Conservation (phyloP, 345 rosid genomes). For the Euphorbia peplus region DNA sequence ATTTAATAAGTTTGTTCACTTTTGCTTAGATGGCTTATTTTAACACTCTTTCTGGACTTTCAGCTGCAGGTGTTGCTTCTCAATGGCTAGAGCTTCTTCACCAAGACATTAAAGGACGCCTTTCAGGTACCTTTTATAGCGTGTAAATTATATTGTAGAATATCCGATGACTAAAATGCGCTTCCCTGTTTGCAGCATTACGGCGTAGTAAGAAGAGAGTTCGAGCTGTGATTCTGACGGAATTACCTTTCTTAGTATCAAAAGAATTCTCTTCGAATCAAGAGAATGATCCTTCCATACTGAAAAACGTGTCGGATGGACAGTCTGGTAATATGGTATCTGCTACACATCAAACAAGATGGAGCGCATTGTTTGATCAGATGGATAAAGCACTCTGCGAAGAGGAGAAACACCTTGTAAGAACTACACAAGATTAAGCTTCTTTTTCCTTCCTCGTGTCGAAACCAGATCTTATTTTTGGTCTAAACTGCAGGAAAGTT, state of each 20-base stretch:
- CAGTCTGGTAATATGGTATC: slow-evolving; percentile 31
- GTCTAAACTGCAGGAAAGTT: slow-evolving; percentile 58
- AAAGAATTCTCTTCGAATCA: slow-evolving; percentile 66
- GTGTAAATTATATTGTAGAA: background rate
- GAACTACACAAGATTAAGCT: slow-evolving; percentile 25
- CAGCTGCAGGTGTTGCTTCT: slow-evolving; percentile 91
- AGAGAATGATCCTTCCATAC: slow-evolving; percentile 28
- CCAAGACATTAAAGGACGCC: slow-evolving; percentile 88
- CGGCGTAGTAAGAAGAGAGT: slow-evolving; percentile 90
- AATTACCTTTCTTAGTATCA: slow-evolving; percentile 64
- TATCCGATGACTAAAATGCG: slow-evolving; percentile 14
- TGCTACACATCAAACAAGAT: slow-evolving; percentile 56
- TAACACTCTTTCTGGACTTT: slow-evolving; percentile 7
- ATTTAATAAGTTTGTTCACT: background rate
- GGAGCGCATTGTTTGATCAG: slow-evolving; percentile 71
- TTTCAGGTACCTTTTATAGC: slow-evolving; percentile 51
- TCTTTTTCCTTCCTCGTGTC: background rate
- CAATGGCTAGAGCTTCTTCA: slow-evolving; percentile 94
- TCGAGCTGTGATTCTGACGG: slow-evolving; percentile 62
- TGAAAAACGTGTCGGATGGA: slow-evolving; percentile 32
- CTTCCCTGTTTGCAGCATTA: slow-evolving; percentile 53
- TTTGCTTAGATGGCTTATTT: slow-evolving; percentile 12
- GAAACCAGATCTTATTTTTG: background rate
- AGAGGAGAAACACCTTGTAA: slow-evolving; percentile 83
- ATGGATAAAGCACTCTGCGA: slow-evolving; percentile 67